Percentiles rank a stretch among this genome's conserved stretches.
Conservation (phyloP, 805 yeast genomes). For the Hemisphaericaspora nanyangensis region DNA sequence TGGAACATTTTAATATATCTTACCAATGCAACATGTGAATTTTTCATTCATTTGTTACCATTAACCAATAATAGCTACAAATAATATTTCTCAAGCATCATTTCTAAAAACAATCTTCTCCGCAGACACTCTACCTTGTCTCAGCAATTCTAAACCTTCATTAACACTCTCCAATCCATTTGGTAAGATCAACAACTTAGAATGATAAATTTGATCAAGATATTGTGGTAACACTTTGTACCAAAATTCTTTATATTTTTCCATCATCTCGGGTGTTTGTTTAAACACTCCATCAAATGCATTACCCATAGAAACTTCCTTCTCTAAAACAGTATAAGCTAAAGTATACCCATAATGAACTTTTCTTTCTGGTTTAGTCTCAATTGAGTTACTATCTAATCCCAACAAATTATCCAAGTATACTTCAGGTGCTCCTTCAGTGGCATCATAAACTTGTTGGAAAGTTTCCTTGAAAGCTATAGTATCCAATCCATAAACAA, state of each 20-base stretch:
- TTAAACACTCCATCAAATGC: no score
- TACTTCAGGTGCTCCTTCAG: slow-evolving; percentile 19
- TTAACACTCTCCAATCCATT: slow-evolving; percentile 27
- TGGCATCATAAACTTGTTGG: slow-evolving; percentile 25
- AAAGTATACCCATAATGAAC: slow-evolving; percentile 12
- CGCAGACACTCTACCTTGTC: slow-evolving; percentile 37
- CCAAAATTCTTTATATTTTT: slow-evolving; percentile 20
- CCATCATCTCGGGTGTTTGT: slow-evolving; percentile 10
- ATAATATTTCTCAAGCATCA: no score
- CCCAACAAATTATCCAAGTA: slow-evolving; percentile 18
- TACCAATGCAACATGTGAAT: no score
- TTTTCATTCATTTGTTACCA: no score
- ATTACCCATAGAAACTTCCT: slow-evolving; percentile 7
- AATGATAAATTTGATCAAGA: slow-evolving; percentile 15
- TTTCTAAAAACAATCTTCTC: slow-evolving; percentile 42
- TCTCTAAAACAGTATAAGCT: slow-evolving; percentile 14
- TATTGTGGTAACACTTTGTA: slow-evolving; percentile 14
- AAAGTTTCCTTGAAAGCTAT: slow-evolving; percentile 18
- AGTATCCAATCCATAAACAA: slow-evolving; percentile 26
- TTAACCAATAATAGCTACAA: no score
- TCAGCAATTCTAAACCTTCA: slow-evolving; percentile 35
- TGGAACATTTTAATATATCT: no score
- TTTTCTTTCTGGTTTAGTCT: slow-evolving; percentile 9
- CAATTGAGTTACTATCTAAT: slow-evolving; percentile 9
- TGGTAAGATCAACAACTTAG: slow-evolving; percentile 21